Evolutionary conservation across 805 yeast species (phyloP).

Genomic region (Sporopachydermia quercuum): DNA sequence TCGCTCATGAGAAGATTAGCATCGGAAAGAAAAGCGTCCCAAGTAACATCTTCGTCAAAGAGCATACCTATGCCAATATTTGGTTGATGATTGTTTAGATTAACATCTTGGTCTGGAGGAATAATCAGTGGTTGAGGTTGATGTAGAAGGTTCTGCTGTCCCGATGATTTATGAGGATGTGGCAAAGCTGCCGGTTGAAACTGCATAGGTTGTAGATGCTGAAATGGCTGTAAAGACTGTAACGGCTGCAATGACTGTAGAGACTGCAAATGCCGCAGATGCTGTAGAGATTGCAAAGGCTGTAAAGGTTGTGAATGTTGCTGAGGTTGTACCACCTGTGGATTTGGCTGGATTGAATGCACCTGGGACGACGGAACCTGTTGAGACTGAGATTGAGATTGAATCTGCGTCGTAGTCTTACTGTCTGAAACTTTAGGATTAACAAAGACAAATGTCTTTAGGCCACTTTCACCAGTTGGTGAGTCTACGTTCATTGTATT

Average conservation of each 20-base stretch:
- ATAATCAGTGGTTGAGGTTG: neutral
- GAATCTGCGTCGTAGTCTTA: too few relatives aligned
- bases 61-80: neutral
- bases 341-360: too few relatives aligned
- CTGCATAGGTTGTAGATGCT: neutral
- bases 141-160: neutral
- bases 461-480: neutral
- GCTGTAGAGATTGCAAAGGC: neutral
- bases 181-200: neutral
- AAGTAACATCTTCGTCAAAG: neutral
- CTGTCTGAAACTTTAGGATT: neutral
- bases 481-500: neutral
- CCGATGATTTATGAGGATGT: too few relatives aligned
- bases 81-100: neutral
- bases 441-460: neutral
- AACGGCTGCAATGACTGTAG: neutral
- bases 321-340: neutral
- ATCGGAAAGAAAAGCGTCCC: neutral
- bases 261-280: neutral
- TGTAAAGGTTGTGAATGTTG: neutral
- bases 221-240: neutral
- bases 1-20: conserved; percentile 1
- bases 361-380: too few relatives aligned
- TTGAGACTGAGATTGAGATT: too few relatives aligned
- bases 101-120: neutral